Percentiles rank a stretch among this genome's conserved stretches.
Conservation (phyloP, 1,284 basidiomycete species). For the Ganoderma multipileum region DNA sequence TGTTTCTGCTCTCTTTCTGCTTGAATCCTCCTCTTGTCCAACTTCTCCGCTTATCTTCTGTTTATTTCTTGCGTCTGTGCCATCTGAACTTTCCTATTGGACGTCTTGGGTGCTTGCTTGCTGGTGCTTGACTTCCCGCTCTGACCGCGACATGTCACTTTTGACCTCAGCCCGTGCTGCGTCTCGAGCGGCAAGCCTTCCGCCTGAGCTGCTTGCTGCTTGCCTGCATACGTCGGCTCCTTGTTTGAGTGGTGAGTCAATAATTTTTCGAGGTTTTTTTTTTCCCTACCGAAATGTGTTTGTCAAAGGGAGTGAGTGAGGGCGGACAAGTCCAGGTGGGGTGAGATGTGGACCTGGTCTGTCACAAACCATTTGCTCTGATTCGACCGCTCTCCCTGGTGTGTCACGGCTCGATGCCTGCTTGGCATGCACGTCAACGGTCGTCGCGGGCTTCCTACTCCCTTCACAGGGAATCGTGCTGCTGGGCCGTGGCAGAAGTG, state of each 20-base stretch:
- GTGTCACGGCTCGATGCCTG: too few relatives aligned
- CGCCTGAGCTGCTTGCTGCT: slow-evolving; percentile 29
- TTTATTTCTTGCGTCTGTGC: neutral
- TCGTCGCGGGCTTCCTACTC: too few relatives aligned
- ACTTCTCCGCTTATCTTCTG: neutral
- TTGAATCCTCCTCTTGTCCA: neutral
- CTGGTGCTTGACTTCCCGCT: neutral
- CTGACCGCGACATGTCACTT: slow-evolving; percentile 21
- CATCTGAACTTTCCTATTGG: too few relatives aligned
- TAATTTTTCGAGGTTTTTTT: neutral
- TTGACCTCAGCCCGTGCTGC: slow-evolving; percentile 20
- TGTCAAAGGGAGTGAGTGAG: neutral
- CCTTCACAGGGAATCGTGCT: too few relatives aligned
- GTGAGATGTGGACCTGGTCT: too few relatives aligned
- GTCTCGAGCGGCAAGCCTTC: slow-evolving; percentile 15
- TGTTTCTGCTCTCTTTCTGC: neutral
- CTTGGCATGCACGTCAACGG: too few relatives aligned
- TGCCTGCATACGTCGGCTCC: slow-evolving; percentile 33
- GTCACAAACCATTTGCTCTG: too few relatives aligned
- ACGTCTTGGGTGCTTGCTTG: neutral
- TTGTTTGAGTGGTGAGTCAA: neutral
- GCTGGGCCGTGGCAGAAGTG: too few relatives aligned
- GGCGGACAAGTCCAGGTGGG: neutral
- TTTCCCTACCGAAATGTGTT: too few relatives aligned
- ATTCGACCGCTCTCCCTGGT: too few relatives aligned